Evolutionary conservation across 345 rosid species (phyloP).

Genomic region (Corchorus olitorius): DNA sequence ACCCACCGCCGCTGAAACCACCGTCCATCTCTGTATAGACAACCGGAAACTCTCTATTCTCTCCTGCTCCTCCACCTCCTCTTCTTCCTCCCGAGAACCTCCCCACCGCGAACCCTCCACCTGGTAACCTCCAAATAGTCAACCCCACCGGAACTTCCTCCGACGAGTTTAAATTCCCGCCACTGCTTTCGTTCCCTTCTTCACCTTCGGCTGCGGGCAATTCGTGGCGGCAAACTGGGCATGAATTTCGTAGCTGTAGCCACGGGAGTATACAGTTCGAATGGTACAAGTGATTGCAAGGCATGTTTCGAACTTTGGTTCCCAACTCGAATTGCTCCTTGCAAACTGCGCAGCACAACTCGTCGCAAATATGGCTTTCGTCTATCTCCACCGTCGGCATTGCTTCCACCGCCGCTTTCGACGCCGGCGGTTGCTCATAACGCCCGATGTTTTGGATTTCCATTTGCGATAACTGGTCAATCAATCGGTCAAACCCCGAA

Average conservation of each 20-base stretch:
- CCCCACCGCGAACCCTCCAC: constrained; percentile 96
- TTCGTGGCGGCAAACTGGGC: constrained; percentile 94
- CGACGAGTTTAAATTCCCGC: background rate
- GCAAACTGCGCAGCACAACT: constrained; percentile 89
- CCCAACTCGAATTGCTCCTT: constrained; percentile 75
- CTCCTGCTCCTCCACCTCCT: constrained; percentile 58
- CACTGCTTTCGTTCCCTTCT: constrained; percentile 3
- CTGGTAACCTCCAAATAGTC: constrained; percentile 93
- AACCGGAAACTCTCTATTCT: constrained; percentile 69
- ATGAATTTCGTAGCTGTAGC: constrained; percentile 81
- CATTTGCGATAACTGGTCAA: constrained; percentile 80
- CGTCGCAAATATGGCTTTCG: constrained; percentile 37
- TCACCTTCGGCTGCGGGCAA: constrained; percentile 45
- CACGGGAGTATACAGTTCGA: constrained; percentile 91
- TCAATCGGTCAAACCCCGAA: constrained; percentile 78
- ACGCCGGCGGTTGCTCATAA: constrained; percentile 73
- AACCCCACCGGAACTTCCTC: constrained; percentile 65
- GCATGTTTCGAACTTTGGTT: constrained; percentile 83
- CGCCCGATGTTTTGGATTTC: constrained; percentile 62
- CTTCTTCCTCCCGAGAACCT: constrained; percentile 75
- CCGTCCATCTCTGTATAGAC: constrained; percentile 96
- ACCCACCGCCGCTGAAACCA: constrained; percentile 61
- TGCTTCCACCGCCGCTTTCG: constrained; percentile 82
- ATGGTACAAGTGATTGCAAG: constrained; percentile 91
- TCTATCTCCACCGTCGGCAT: constrained; percentile 66